Percentiles rank a stretch among this genome's conserved stretches.
phyloP scores from a whole-genome alignment of 2,329 filamentous ascomycete genomes.

The Raffaelea albimanens region DNA sequence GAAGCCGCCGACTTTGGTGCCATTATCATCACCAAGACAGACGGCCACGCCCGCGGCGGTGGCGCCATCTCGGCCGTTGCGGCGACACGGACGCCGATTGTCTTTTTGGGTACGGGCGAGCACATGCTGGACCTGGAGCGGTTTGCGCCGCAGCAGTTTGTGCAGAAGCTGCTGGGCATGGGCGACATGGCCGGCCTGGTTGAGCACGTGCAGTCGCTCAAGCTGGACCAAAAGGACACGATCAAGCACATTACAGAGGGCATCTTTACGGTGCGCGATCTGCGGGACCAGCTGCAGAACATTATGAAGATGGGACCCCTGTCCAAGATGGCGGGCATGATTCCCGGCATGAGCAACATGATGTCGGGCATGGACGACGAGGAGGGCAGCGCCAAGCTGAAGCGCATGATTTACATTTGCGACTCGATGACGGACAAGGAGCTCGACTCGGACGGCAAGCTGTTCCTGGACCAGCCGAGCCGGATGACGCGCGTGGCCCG shows the following conservation, averaged over 20 bases:
- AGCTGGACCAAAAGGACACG: conserved; percentile 94
- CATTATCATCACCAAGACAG: conserved; percentile 98
- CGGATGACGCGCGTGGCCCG: conserved; percentile 87
- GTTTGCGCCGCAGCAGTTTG: conserved; percentile 86
- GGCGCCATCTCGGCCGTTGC: conserved; percentile 97
- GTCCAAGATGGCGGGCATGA: conserved; percentile 98
- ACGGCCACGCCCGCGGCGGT: conserved; percentile 89
- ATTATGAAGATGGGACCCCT: conserved; percentile 99
- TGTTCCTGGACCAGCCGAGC: conserved; percentile 85
- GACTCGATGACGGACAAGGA: conserved; percentile 97
- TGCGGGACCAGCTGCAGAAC: conserved; percentile 90
- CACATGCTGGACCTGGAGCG: conserved; percentile 92
- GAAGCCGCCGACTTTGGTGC: conserved; percentile 93
- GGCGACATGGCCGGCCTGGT: conserved; percentile 92
- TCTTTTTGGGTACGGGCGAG: conserved; percentile 95
- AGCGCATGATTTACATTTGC: conserved; percentile 98
- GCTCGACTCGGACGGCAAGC: conserved; percentile 88
- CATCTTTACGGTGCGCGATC: conserved; percentile 88
- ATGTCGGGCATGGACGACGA: conserved; percentile 97
- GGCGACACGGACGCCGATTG: conserved; percentile 91
- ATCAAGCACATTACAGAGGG: conserved; percentile 98
- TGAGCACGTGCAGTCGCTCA: conserved; percentile 92
- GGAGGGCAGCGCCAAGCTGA: conserved; percentile 84
- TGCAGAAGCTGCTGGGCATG: conserved; percentile 92
- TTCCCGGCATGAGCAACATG: conserved; percentile 85